Evolutionary conservation across 2,329 filamentous ascomycete genomes (phyloP).

Genomic region (Colletotrichum sp.): DNA sequence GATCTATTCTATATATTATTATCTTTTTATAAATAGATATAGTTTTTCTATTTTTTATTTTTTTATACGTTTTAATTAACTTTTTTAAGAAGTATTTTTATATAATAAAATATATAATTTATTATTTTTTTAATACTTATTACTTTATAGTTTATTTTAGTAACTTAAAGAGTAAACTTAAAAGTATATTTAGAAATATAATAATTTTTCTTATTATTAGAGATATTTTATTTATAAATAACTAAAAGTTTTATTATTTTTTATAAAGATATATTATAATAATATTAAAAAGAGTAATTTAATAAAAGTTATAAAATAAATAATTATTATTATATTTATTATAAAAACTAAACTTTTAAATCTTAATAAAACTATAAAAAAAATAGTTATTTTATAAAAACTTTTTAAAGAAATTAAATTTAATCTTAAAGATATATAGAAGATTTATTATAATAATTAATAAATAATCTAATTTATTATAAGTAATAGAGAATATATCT

Average conservation of each 20-base stretch:
- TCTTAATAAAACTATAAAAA: neutral
- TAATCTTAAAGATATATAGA: neutral
- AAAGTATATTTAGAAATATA: fast-evolving
- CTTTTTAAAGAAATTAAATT: neutral
- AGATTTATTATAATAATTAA: neutral
- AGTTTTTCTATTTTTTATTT: no score
- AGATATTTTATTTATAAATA: neutral
- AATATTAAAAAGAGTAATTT: no score
- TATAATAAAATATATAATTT: no score
- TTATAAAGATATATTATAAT: neutral
- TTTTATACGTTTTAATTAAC: no score
- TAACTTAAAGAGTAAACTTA: no score
- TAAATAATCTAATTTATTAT: neutral
- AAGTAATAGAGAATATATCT: neutral
- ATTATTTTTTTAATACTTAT: no score
- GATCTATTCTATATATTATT: no score
- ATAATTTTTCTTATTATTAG: no score
- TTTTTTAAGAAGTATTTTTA: no score
- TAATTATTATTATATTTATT: neutral
- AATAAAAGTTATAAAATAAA: neutral
- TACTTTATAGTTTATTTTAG: no score
- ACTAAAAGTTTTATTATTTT: neutral
- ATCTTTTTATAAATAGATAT: no score
- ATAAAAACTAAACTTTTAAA: no score
- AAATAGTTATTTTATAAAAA: neutral